Conservation (phyloP, 2,329 filamentous ascomycete genomes). For the Fusarium veterinarium region DNA sequence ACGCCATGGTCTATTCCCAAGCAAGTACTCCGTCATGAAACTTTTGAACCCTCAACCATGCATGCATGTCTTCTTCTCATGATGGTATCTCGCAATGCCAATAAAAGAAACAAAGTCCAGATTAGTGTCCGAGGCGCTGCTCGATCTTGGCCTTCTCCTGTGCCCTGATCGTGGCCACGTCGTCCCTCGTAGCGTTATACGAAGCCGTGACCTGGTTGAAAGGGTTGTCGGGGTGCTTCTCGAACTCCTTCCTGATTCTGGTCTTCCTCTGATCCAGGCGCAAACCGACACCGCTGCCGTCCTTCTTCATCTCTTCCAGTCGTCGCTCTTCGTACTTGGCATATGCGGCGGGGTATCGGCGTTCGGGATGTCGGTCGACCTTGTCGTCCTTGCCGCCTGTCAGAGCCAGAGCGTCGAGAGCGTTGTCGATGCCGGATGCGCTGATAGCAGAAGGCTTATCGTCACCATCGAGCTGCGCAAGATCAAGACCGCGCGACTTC, state of each 20-base stretch:
- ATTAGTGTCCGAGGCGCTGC: constrained; percentile 65
- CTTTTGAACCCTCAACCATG: constrained; percentile 9
- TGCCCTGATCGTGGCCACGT: constrained; percentile 73
- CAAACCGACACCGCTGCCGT: constrained; percentile 78
- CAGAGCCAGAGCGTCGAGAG: constrained; percentile 85
- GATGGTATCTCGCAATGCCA: constrained; percentile 1
- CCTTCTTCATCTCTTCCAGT: constrained; percentile 85
- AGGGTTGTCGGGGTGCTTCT: constrained; percentile 93
- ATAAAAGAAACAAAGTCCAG: background rate
- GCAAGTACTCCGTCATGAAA: constrained; percentile 25
- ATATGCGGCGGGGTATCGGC: constrained; percentile 87
- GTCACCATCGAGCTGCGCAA: constrained; percentile 76
- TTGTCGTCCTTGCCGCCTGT: constrained; percentile 69
- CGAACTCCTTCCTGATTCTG: constrained; percentile 89
- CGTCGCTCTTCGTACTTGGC: constrained; percentile 84
- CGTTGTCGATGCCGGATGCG: constrained; percentile 92
- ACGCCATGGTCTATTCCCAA: constrained; percentile 36
- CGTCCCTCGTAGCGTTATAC: constrained; percentile 84
- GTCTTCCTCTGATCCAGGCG: constrained; percentile 87
- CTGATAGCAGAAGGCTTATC: constrained; percentile 73
- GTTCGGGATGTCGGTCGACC: constrained; percentile 89
- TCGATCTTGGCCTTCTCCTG: constrained; percentile 81
- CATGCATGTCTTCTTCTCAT: background rate
- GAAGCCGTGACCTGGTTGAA: constrained; percentile 85
- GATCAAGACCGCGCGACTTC: constrained; percentile 78